Evolutionary conservation across 768 basidiomycete genomes (phyloP).

Genomic region (Trametes cinnabarina): DNA sequence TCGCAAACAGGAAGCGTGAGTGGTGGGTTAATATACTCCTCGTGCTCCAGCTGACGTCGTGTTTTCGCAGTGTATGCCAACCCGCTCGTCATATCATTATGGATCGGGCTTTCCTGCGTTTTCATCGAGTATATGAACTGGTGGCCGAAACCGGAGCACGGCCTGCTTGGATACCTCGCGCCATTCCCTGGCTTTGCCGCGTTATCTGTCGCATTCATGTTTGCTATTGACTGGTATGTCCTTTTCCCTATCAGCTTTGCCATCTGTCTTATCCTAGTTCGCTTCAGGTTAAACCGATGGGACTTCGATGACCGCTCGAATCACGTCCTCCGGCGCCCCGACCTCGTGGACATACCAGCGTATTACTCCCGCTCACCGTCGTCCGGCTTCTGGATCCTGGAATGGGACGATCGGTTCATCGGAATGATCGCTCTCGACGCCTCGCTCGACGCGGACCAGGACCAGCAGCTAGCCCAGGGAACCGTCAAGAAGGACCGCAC

Average conservation of each 20-base stretch:
- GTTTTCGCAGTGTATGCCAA: constrained; percentile 47
- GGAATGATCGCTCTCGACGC: constrained; percentile 75
- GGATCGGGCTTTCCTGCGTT: constrained; percentile 57
- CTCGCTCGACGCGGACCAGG: constrained; percentile 38
- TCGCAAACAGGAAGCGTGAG: constrained; percentile 62
- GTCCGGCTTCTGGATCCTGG: constrained; percentile 71
- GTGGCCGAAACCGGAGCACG: constrained; percentile 58
- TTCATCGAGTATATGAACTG: constrained; percentile 60
- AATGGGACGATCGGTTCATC: constrained; percentile 55
- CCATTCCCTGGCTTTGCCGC: constrained; percentile 68
- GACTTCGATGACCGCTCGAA: constrained; percentile 57
- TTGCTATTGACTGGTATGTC: constrained; percentile 66
- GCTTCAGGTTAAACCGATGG: constrained; percentile 66
- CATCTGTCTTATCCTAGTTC: neutral
- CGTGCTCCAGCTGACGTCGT: neutral
- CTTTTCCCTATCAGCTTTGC: neutral
- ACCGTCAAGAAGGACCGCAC: constrained; percentile 2
- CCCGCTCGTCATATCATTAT: constrained; percentile 57
- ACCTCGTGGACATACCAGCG: constrained; percentile 48
- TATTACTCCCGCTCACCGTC: constrained; percentile 62
- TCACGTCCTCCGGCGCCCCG: constrained; percentile 50
- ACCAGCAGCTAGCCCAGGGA: constrained; percentile 25
- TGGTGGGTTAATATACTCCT: constrained; percentile 1
- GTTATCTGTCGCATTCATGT: constrained; percentile 61
- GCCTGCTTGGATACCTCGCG: constrained; percentile 49